Evolutionary conservation across 148 eudicot genomes (phyloP).

Genomic region (Amaranthus palmeri): DNA sequence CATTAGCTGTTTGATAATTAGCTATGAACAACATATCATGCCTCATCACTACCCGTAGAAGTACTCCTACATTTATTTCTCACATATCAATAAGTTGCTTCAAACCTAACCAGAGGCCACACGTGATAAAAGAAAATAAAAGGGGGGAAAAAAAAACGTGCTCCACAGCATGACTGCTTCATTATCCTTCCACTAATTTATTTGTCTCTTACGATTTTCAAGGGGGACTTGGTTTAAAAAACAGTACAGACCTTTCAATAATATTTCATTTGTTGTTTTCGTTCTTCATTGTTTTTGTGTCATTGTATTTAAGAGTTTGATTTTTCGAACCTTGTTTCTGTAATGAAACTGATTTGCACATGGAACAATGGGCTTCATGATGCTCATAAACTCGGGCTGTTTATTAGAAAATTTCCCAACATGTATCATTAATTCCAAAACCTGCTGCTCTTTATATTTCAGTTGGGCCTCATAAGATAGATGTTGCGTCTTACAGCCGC

Average conservation of each 20-base stretch:
- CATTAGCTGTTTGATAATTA: slow-evolving; percentile 9
- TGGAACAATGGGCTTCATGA: slow-evolving; percentile 81
- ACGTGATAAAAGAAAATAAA: background rate
- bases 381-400: slow-evolving; percentile 39
- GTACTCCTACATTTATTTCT: background rate
- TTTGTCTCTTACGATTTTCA: background rate
- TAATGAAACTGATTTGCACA: slow-evolving; percentile 89
- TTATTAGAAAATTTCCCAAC: slow-evolving; percentile 72
- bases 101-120: background rate
- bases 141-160: background rate
- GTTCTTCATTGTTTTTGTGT: background rate
- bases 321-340: slow-evolving; percentile 72
- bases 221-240: background rate
- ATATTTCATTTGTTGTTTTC: background rate
- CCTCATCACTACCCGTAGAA: background rate
- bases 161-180: background rate
- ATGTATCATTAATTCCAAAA: slow-evolving; percentile 62
- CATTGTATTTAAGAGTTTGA: background rate
- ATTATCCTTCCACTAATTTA: background rate
- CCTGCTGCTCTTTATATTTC: slow-evolving; percentile 86
- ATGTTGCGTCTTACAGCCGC: slow-evolving; percentile 93
- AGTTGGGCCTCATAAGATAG: slow-evolving; percentile 84
- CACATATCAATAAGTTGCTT: background rate
- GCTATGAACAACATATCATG: background rate
- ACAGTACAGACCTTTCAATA: background rate